These are phyloP conservation scores for Coemansia sp. DNA, from an alignment of 371 early-diverging fungal species.

Conservation along the genomic window DNA sequence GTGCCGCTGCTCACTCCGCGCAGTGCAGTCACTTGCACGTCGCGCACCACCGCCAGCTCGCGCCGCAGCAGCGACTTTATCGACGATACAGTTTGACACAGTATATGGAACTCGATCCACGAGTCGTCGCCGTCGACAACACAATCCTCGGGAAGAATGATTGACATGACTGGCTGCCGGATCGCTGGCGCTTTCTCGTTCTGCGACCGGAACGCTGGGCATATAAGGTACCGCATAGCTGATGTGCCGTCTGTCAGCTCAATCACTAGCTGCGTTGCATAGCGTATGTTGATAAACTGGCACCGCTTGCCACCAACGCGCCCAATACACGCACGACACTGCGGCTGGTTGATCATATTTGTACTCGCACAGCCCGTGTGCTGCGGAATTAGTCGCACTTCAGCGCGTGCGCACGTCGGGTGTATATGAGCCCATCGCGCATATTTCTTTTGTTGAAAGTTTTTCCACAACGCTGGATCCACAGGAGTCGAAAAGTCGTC, in stretches of 20 bases:
- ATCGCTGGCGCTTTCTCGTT: slow-evolving; percentile 21
- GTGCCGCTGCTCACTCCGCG: slow-evolving; percentile 4
- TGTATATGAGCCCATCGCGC: slow-evolving; percentile 17
- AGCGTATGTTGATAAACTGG: slow-evolving; percentile 15
- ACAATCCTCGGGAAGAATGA: slow-evolving; percentile 16
- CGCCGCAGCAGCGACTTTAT: slow-evolving; percentile 31
- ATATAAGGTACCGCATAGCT: slow-evolving; percentile 13
- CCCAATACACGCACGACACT: slow-evolving; percentile 30
- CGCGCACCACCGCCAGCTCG: slow-evolving; percentile 37
- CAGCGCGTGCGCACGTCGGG: neutral
- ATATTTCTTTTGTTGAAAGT: slow-evolving; percentile 20
- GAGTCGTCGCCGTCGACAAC: slow-evolving; percentile 14
- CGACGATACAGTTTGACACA: slow-evolving; percentile 28
- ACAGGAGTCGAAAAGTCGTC: slow-evolving; percentile 11
- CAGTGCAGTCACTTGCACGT: slow-evolving; percentile 7
- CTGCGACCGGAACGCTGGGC: slow-evolving; percentile 27
- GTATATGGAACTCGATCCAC: slow-evolving; percentile 31
- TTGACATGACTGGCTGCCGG: slow-evolving; percentile 19
- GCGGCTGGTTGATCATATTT: slow-evolving; percentile 13
- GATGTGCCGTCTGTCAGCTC: slow-evolving; percentile 4
- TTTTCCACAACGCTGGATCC: slow-evolving; percentile 18
- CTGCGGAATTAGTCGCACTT: slow-evolving; percentile 21
- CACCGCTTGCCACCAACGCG: slow-evolving; percentile 16
- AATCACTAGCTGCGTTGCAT: slow-evolving; percentile 14
- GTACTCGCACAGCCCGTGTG: neutral